Conservation (phyloP, 148 eudicot genomes). For the Tetragonia tetragonoides region DNA sequence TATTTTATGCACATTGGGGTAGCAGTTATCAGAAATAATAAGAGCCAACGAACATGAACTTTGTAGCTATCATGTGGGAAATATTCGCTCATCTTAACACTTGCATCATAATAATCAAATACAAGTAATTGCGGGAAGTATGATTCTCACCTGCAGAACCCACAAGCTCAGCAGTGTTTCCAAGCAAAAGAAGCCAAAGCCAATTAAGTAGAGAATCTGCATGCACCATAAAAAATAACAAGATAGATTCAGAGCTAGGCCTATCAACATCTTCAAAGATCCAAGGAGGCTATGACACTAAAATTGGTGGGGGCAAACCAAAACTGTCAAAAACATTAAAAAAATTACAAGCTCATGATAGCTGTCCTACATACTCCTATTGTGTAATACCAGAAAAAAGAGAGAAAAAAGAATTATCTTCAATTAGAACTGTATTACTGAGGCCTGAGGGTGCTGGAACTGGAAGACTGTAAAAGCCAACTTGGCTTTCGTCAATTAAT, state of each 20-base stretch:
- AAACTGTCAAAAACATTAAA: background rate
- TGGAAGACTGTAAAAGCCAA: too few species aligned
- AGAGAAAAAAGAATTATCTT: background rate
- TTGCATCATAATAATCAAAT: background rate
- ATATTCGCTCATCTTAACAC: background rate
- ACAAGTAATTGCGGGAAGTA: constrained; percentile 3
- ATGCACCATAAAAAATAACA: constrained; percentile 16
- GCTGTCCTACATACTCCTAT: background rate
- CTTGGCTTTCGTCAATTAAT: background rate
- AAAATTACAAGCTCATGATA: background rate
- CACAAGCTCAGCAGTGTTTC: constrained; percentile 92
- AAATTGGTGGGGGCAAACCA: background rate
- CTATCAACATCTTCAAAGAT: background rate
- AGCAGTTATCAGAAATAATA: background rate
- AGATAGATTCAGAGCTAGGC: constrained; percentile 20
- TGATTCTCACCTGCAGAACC: constrained; percentile 90
- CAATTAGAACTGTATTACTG: background rate
- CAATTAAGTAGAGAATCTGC: constrained; percentile 88
- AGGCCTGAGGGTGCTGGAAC: too few species aligned
- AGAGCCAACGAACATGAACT: background rate
- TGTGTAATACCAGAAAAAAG: too few species aligned
- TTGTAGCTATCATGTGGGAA: background rate
- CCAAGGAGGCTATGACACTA: background rate
- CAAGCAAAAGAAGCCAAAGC: constrained; percentile 86
- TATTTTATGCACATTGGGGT: background rate